Evolutionary conservation across 768 basidiomycete genomes (phyloP).

Genomic region (Stropharia rugosoannulata): DNA sequence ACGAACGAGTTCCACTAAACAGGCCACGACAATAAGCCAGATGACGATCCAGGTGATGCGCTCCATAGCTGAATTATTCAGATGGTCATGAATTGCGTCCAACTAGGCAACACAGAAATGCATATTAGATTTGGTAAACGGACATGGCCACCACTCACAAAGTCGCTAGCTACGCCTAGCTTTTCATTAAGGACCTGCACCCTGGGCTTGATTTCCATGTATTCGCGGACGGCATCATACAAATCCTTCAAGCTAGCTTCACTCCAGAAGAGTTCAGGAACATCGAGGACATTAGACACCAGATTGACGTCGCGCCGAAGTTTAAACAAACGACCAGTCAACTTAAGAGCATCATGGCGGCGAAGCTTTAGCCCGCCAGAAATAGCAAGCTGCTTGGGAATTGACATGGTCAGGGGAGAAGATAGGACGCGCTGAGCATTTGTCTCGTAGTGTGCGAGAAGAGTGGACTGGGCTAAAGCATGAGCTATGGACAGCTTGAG

Average conservation of each 20-base stretch:
- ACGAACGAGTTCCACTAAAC: constrained; percentile 82
- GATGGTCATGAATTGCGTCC: constrained; percentile 89
- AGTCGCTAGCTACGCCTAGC: constrained; percentile 81
- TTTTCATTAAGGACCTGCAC: constrained; percentile 89
- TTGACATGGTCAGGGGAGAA: constrained; percentile 71
- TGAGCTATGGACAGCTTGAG: constrained; percentile 93
- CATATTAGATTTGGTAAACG: not conserved
- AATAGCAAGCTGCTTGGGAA: constrained; percentile 79
- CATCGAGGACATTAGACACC: constrained; percentile 90
- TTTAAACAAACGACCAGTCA: constrained; percentile 86
- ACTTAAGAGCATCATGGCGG: constrained; percentile 79
- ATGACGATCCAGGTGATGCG: constrained; percentile 71
- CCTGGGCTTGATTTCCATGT: constrained; percentile 86
- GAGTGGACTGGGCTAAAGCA: constrained; percentile 91
- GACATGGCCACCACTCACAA: constrained; percentile 51
- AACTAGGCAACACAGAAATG: constrained; percentile 43
- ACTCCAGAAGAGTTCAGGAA: constrained; percentile 93
- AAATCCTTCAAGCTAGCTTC: constrained; percentile 87
- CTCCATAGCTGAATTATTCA: constrained; percentile 89
- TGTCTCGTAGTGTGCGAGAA: constrained; percentile 85
- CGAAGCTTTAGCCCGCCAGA: constrained; percentile 76
- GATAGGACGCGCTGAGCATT: constrained; percentile 77
- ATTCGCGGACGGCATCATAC: constrained; percentile 92
- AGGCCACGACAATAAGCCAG: constrained; percentile 84
- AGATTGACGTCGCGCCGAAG: constrained; percentile 87